A percentile compares a stretch with the other conserved stretches of the same genome.
Evolutionary conservation across 2,329 filamentous ascomycete species (phyloP).

Genomic region (Neofusicoccum laricinum): DNA sequence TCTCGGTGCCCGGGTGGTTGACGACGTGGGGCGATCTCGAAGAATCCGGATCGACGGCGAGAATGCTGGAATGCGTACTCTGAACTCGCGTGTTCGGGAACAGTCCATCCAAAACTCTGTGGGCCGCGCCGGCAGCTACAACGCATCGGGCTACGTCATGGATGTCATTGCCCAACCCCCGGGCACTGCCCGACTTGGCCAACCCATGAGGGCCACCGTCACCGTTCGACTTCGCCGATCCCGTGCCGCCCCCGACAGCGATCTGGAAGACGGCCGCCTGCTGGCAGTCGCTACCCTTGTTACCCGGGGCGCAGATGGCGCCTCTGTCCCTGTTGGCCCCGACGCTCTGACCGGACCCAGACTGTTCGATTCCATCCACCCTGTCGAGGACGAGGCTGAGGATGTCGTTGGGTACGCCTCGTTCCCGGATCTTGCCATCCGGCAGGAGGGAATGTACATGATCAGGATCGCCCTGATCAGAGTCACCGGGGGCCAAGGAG

Average conservation of each 20-base stretch:
- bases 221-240: constrained; percentile 4
- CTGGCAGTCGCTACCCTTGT: constrained; percentile 10
- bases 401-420: constrained; percentile 36
- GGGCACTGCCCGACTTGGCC: constrained; percentile 30
- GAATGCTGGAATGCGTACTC: constrained; percentile 14
- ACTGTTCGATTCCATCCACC: constrained; percentile 33
- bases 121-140: constrained; percentile 2
- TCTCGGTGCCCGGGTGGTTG: constrained; percentile 29
- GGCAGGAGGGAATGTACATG: constrained; percentile 35
- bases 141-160: constrained; percentile 30
- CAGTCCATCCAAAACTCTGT: constrained; percentile 10
- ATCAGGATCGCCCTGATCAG: constrained; percentile 38
- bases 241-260: neutral
- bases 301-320: neutral
- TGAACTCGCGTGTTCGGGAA: constrained; percentile 7
- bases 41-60: constrained; percentile 10
- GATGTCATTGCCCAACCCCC: constrained; percentile 38
- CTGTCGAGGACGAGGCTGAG: constrained; percentile 31
- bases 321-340: neutral
- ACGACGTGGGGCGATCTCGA: constrained; percentile 11
- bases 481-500: constrained; percentile 16
- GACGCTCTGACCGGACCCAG: constrained; percentile 5
- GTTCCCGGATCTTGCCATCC: constrained; percentile 35
- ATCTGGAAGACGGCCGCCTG: constrained; percentile 10
- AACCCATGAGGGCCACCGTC: constrained; percentile 28